These are phyloP conservation scores for Gracilaria caudata DNA, from an alignment of 23 red algal species.

Conservation along the genomic window DNA sequence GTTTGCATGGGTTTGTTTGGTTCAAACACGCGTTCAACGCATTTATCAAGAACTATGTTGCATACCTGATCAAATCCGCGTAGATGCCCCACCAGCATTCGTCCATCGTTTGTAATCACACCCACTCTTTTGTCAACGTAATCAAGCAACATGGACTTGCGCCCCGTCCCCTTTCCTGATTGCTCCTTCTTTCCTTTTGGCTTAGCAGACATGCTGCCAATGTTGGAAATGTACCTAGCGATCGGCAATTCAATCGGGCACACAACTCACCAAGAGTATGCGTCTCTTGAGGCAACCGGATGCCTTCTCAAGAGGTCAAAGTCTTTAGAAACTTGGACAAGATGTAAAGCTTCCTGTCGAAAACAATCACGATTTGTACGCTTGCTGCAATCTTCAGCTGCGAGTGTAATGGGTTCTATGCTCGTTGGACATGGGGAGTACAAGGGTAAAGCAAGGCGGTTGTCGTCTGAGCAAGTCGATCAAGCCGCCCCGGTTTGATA, in stretches of 20 bases:
- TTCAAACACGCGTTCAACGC: constrained; percentile 68
- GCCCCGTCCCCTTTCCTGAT: constrained; percentile 1
- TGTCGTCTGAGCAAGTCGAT: not conserved
- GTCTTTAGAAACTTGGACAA: not conserved
- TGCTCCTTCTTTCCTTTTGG: constrained; percentile 27
- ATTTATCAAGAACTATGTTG: constrained; percentile 69
- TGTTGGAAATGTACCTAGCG: not conserved
- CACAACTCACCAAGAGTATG: not conserved
- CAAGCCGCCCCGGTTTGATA: no score
- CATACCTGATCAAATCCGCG: constrained; percentile 72
- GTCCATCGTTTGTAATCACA: constrained; percentile 78
- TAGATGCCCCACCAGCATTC: constrained; percentile 46
- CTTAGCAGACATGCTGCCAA: constrained; percentile 12
- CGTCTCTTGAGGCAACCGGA: not conserved
- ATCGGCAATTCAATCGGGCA: not conserved
- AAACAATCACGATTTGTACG: not conserved
- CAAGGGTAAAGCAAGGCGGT: no score
- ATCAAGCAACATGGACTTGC: constrained; percentile 62
- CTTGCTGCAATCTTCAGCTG: no score
- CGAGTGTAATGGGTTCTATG: not conserved
- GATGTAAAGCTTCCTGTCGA: not conserved
- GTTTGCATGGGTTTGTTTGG: constrained; percentile 30
- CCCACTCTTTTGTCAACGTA: constrained; percentile 68
- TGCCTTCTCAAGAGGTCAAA: not conserved
- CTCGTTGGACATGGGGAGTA: not conserved